These are phyloP conservation scores for Didymosphaeria variabile DNA, from an alignment of 2,329 filamentous ascomycete species.

Conservation along the genomic window DNA sequence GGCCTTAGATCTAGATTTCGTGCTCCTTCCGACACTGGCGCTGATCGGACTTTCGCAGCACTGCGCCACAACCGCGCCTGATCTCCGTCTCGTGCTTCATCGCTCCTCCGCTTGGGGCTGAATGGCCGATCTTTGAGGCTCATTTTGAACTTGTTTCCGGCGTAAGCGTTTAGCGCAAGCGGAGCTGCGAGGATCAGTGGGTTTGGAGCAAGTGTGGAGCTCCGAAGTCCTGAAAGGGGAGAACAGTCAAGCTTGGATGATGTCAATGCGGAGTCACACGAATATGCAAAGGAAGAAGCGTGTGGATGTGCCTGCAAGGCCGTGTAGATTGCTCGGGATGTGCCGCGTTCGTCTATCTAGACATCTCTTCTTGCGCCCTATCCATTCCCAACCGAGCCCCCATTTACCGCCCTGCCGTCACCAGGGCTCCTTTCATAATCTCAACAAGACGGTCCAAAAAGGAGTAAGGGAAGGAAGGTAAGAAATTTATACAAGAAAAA, in stretches of 20 bases:
- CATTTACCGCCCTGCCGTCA: slow-evolving; percentile 3
- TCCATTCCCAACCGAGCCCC: background rate
- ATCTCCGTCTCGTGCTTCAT: slow-evolving; percentile 4
- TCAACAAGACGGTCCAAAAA: slow-evolving; percentile 11
- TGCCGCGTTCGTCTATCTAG: slow-evolving; percentile 16
- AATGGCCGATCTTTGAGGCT: slow-evolving; percentile 6
- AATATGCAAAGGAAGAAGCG: background rate
- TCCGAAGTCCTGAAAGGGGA: slow-evolving; percentile 2
- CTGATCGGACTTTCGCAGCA: slow-evolving; percentile 6
- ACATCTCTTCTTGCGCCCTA: slow-evolving; percentile 6
- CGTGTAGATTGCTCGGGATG: slow-evolving; percentile 10
- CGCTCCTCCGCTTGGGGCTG: background rate
- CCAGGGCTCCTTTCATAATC: background rate
- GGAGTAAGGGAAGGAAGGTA: slow-evolving; percentile 27
- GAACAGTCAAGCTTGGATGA: background rate
- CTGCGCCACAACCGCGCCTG: slow-evolving; percentile 5
- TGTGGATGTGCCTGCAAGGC: background rate
- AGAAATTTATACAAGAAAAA: slow-evolving; percentile 43
- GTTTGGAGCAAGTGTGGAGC: background rate
- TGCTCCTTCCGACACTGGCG: slow-evolving; percentile 9
- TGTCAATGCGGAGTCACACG: background rate
- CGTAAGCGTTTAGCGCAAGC: background rate
- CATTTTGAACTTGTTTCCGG: background rate
- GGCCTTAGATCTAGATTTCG: background rate
- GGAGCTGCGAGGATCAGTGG: background rate